Base-by-base conservation (phyloP, 2,329 filamentous ascomycete species). In the Ophiostoma pallidulum region DNA sequence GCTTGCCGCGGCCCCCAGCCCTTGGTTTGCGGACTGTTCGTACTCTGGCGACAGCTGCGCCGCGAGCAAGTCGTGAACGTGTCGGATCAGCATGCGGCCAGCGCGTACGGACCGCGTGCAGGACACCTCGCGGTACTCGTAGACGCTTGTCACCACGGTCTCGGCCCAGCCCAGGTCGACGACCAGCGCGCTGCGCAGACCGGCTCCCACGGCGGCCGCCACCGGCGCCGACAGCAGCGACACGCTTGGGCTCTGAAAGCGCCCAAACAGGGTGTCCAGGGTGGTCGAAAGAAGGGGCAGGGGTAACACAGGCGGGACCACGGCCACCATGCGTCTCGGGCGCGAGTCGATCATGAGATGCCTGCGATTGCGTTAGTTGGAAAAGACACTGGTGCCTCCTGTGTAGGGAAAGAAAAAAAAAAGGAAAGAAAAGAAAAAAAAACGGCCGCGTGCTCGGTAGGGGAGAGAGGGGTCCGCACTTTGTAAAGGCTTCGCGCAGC, bases 131-230 rank as follows among this genome's bases (percentile, higher is more conserved):
- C 86, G 82, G 62, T 89, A 95, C 65, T 98, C 92, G 60, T 90
- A 97, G 7, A 97, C 74, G 6, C 82, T 85, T 0, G 88, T 94
- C 19, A 94, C 78, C 0, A 83, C 76, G 0, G 90, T 94, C 64
- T 97, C 92, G 36, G 81, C 75, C 92, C 92, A 98, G 37, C 91
- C 92, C 51, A 98, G 74, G 59, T 98, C 89, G 32, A 98, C 73
- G 0, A 97, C 79, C 36, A 98, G 64, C 1, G 84, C 88, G n/a
- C 86, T 87, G 13, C 92, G 80, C 35, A 94, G 69, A 1, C 92
- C 92, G 6, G 90, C 89, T 8, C 84, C 84, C 3, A 90, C 77
- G 7, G 84, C 72, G 2, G 80, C 73, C 64, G 92, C 82, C 18
- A 88, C 75, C 0, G 91, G 79, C 0, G 79, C 77, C 1, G 89